These are phyloP conservation scores for Wickerhamiella azyma DNA, from an alignment of 805 yeast species.

Conservation along the genomic window DNA sequence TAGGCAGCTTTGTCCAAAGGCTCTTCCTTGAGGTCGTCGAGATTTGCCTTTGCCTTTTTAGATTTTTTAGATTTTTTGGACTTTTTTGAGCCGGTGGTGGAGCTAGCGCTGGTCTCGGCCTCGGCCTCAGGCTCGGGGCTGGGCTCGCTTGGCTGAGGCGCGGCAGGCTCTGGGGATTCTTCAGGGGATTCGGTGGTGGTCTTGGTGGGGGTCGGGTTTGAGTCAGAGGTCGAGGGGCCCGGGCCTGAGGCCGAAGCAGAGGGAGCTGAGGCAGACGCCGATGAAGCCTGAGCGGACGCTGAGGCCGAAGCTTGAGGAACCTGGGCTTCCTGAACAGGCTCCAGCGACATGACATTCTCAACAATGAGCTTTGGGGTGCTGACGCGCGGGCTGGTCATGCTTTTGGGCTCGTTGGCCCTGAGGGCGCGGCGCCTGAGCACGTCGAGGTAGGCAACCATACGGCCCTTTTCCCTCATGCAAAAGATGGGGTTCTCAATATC, in stretches of 20 bases:
- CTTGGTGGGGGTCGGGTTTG: neutral
- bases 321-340: neutral
- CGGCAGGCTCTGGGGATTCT: neutral
- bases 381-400: neutral
- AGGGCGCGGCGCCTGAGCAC: constrained; percentile 27
- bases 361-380: neutral
- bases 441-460: constrained; percentile 53
- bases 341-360: neutral
- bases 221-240: too few relatives aligned
- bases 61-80: neutral
- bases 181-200: too few relatives aligned
- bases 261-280: too few relatives aligned
- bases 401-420: neutral
- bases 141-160: neutral
- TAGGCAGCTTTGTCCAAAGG: neutral
- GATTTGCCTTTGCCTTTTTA: neutral
- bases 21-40: neutral
- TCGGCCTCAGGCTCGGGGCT: neutral
- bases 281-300: too few relatives aligned
- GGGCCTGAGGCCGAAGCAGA: too few relatives aligned
- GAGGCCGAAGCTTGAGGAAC: too few relatives aligned
- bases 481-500: constrained; percentile 46
- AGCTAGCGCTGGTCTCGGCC: neutral
- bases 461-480: constrained; percentile 48
- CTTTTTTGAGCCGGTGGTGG: neutral